Base-by-base conservation (phyloP, 768 basidiomycete species). In the Russula griseocarnosa region DNA sequence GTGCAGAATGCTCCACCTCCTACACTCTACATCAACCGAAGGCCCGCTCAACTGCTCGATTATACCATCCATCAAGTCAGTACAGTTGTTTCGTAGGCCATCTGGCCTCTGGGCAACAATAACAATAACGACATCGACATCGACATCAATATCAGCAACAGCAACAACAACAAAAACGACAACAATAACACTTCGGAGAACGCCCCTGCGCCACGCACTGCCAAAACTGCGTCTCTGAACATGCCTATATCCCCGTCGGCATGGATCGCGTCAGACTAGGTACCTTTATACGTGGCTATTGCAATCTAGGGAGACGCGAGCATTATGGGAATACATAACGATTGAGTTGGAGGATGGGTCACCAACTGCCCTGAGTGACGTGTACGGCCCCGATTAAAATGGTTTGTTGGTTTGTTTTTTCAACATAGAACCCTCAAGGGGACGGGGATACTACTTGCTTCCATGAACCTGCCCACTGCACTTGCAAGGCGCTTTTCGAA, bases 291-390 rank as follows among this genome's bases (percentile, higher is more conserved):
- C 5, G n/a, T 1, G 1, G 58, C 63, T 13, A 22, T 9, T 2
- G 7, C 10, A 44, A 20, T 11, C 60, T 42, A 0, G 40, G 30
- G 34, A 44, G 9, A 38, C 30, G 56, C 9, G 24, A 34, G 38
- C 11, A 26, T 40, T 47, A 40, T 18, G 28, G 44, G 1, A 60
- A 11, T 9, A 64, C 44, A 38, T 55, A 64, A n/a, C 53, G 58
- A 13, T 52, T 56, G 6, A 65, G 55, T 13, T 65, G 64, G 5
- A 65, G 64, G 5, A 65, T 65, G 16, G 64, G 64, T 4, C 61
- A 60, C 64, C 64, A 65, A 14, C 64, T 65, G 14, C 64, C 64
- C 26, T 61, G 64, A 0, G 64, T 61, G 58, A 65, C 63, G 5
- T 65, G 63, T 3, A 65, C 47, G 9, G 26, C 24, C 11, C 63